Conservation (phyloP, 768 basidiomycete species). For the Agrocybe praecox region DNA sequence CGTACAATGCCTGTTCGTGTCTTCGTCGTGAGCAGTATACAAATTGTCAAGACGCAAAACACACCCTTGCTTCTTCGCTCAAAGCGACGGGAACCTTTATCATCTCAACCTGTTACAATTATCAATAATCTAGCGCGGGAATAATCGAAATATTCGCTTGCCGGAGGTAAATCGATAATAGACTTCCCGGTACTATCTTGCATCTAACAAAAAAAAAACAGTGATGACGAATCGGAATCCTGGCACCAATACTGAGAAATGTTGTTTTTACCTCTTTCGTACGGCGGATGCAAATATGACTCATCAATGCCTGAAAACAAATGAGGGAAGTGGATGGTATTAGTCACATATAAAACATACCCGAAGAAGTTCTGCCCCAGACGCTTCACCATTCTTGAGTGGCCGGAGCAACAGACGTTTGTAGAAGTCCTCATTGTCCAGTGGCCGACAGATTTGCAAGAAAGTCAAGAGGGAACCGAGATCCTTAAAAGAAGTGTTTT, state of each 20-base stretch:
- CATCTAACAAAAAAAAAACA: conserved; percentile 53
- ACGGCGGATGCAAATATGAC: conserved; percentile 74
- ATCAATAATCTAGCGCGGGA: background rate
- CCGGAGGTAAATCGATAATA: conserved; percentile 77
- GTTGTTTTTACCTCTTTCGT: conserved; percentile 67
- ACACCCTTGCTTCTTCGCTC: conserved; percentile 63
- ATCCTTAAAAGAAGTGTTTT: conserved; percentile 48
- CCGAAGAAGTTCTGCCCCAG: conserved; percentile 70
- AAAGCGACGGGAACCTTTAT: conserved; percentile 74
- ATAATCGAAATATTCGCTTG: conserved; percentile 20
- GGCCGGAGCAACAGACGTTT: conserved; percentile 80
- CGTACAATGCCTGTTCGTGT: conserved; percentile 56
- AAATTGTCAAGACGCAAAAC: conserved; percentile 11
- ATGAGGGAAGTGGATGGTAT: background rate
- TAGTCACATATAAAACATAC: conserved; percentile 39
- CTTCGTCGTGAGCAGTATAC: background rate
- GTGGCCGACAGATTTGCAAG: conserved; percentile 80
- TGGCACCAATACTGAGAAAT: background rate
- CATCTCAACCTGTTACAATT: conserved; percentile 64
- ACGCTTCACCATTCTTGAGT: conserved; percentile 64
- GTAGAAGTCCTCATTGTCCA: conserved; percentile 84
- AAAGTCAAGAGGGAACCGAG: conserved; percentile 87
- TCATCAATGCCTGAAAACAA: conserved; percentile 65
- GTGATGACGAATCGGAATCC: background rate
- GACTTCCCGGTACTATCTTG: conserved; percentile 76